A percentile compares a stretch with the other conserved stretches of the same genome.
Conservation (phyloP, 768 basidiomycete species). For the Chalciporus chontae region DNA sequence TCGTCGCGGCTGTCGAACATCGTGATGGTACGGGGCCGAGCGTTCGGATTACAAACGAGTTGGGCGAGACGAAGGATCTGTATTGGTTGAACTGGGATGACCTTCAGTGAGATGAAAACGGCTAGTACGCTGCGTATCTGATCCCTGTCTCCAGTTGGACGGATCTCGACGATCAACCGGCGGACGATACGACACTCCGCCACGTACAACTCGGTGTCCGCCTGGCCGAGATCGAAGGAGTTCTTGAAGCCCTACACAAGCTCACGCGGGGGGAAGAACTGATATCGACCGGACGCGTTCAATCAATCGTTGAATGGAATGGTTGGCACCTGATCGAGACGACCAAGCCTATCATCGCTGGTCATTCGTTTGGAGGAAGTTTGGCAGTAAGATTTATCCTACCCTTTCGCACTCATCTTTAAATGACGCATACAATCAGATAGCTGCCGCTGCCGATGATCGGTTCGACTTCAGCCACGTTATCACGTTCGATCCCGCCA, state of each 20-base stretch:
- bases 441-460: slow-evolving; percentile 22
- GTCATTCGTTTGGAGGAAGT: slow-evolving; percentile 33
- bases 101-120: slow-evolving; percentile 18
- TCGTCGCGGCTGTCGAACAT: slow-evolving; percentile 46
- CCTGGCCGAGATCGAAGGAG: slow-evolving; percentile 35
- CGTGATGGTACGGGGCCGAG: slow-evolving; percentile 44
- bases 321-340: slow-evolving; percentile 19
- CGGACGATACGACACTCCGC: slow-evolving; percentile 29
- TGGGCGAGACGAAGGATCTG: slow-evolving; percentile 27
- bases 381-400: slow-evolving; percentile 20
- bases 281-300: not conserved
- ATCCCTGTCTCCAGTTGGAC: slow-evolving; percentile 20
- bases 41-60: slow-evolving; percentile 19
- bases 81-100: slow-evolving; percentile 31
- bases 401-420: not conserved
- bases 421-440: slow-evolving; percentile 5
- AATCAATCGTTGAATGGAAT: slow-evolving; percentile 14
- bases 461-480: slow-evolving; percentile 25
- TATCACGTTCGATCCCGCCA: slow-evolving; percentile 29
- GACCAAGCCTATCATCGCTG: slow-evolving; percentile 25
- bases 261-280: not conserved
- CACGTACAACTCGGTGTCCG: slow-evolving; percentile 35
- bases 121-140: not conserved
- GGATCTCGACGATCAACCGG: slow-evolving; percentile 30
- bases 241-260: slow-evolving; percentile 18